Evolutionary conservation across 2,329 filamentous ascomycete genomes (phyloP), one percentile per base, ranked within the genome.

Genomic region (Cladosporium phlei): DNA sequence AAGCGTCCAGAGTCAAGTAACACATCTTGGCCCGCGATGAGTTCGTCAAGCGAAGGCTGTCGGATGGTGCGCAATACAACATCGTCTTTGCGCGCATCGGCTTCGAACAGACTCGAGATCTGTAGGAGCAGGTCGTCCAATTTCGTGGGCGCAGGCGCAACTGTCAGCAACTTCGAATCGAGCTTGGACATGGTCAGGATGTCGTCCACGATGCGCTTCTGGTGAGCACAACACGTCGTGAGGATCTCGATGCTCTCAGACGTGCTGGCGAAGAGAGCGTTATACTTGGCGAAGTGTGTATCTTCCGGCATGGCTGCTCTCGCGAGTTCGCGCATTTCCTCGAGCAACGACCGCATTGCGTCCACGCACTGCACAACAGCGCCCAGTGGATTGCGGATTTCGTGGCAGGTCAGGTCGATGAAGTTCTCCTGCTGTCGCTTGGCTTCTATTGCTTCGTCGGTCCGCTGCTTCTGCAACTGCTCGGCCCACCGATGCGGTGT

Each of bases 361-460:
- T 73, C 69, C 1, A 68, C 65, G 25, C 69, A 61, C 52, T 72
- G 69, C 19, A 72, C 47, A 1, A 73, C 66, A 8, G 62, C 61
- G 2, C 54, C 60, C 6, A 66, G 54, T 0, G 63, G 63, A 28
- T 66, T 66, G 1, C 62, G 20, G 20, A 37, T 37, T n/a, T 72
- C 68, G 32, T 70, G 67, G 5, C 58, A 63, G 5, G 67, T 66
- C 64, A 67, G 52, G 30, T 59, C 69, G 19, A 71, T 71, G 52
- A 73, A 73, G 1, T 67, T 53, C 52, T 72, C 69, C 45, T 72
- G 70, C 44, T 72, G 69, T 43, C 68, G 62, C 38, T 71, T 72
- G 8, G 68, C 56, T 32, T 72, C 69, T 29, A 60, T 58, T 2
- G 70, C 69, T 50, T 72, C 68, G 14, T 59, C 59, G 2, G 70